Base-by-base conservation (phyloP, 2,329 filamentous ascomycete species). In the Dactylellina drechsleri region DNA sequence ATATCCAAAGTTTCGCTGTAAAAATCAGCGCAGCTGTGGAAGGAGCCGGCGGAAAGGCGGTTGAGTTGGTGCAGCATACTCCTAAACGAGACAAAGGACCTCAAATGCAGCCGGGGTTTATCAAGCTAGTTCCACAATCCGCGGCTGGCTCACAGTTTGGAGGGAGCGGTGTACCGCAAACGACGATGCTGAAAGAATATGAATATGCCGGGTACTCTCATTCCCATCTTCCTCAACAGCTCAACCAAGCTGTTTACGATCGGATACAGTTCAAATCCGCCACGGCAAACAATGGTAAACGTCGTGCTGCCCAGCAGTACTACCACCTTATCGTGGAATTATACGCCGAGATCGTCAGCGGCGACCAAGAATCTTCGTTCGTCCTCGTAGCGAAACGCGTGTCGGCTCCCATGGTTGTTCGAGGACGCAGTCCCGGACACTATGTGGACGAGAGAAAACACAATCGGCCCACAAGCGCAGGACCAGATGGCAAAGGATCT, bases 221-320 rank as follows among this genome's bases (percentile, higher is more conserved):
- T 18, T 81, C 79, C 12, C 83, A 82, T 31, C 65, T 78, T 6
- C 84, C 85, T n/a, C 78, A 80, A 41, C 74, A 66, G 23, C 75
- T 77, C 23, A 79, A 78, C 45, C 77, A 80, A 57, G 79, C 79
- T 68, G 87, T 85, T 0, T 97, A 96, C 80, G 93, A 97, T 80
- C 89, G 93, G 10, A 95, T 97, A 60, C 93, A 97, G 79, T 97
- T 97, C 86, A 96, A 96, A 81, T 92, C 92, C 77, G 93, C 93
- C 0, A 97, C 93, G 0, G 92, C 92, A 23, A 97, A 97, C 83
- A 97, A 97, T 78, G 93, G 93, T 54, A 96, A 96, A 82, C 87
- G 93, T 78, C 86, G 93, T 67, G 93, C 93, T 0, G 92, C 93
- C 16, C 93, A 97, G 80, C 93, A 97, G 79, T 96, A 93, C 81